A percentile compares a stretch with the other conserved stretches of the same genome.
These are phyloP conservation scores for Coemansia sp. DNA, from an alignment of 371 early-diverging fungal species.

Conservation along the genomic window DNA sequence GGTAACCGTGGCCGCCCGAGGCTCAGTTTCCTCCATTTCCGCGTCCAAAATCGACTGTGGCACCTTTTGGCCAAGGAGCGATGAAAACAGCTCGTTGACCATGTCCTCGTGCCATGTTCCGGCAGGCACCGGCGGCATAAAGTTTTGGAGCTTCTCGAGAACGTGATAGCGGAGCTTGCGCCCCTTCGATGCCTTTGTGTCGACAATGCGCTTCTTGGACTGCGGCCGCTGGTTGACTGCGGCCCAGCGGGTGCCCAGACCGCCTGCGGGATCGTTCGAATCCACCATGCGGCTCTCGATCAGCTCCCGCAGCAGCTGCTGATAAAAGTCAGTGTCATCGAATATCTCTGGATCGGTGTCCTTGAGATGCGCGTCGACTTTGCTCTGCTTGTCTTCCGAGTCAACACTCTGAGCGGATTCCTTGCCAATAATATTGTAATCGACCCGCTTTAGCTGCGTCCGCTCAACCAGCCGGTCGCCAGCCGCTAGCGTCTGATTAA, in stretches of 20 bases:
- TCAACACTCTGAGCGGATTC: conserved; percentile 21
- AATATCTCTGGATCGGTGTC: conserved; percentile 85
- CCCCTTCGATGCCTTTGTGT: conserved; percentile 90
- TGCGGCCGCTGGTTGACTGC: conserved; percentile 62
- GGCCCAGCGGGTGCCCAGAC: conserved; percentile 79
- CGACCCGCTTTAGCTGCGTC: conserved; percentile 76
- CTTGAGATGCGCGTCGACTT: conserved; percentile 64
- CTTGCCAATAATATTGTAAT: conserved; percentile 57
- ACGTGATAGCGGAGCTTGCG: conserved; percentile 87
- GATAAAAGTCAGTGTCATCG: conserved; percentile 95
- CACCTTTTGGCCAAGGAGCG: conserved; percentile 73
- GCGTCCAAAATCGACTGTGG: conserved; percentile 41
- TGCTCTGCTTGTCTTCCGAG: conserved; percentile 10
- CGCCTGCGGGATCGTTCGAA: conserved; percentile 74
- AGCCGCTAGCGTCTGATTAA: conserved; percentile 70
- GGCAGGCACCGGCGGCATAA: conserved; percentile 89
- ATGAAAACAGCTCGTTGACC: conserved; percentile 83
- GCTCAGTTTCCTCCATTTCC: conserved; percentile 8
- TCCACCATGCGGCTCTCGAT: conserved; percentile 91
- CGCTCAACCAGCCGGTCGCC: conserved; percentile 79
- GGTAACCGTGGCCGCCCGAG: neutral
- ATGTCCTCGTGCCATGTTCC: conserved; percentile 91
- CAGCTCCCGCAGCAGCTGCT: conserved; percentile 85
- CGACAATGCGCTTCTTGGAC: conserved; percentile 69
- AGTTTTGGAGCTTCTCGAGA: conserved; percentile 91